Base-by-base conservation (phyloP, 139 green algal genomes). In the Axilococcus clingmanii region DNA sequence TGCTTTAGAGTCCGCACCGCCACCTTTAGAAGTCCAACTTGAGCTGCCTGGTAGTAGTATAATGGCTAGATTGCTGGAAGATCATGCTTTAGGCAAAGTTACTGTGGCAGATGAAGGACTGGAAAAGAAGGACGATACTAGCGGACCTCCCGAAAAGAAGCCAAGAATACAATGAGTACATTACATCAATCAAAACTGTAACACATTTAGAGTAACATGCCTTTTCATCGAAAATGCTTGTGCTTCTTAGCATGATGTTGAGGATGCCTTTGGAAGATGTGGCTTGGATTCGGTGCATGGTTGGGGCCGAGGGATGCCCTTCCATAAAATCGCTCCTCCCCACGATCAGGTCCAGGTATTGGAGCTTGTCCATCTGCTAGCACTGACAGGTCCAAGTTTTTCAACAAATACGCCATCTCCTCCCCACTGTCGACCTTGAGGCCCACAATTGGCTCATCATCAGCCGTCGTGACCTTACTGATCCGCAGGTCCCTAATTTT, bases 381-480 rank as follows among this genome's bases (percentile, higher is more conserved):
- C 15, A 15, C n/a, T 22, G 19, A 24, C 12, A 27, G 27, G 19
- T 22, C 16, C 28, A 63, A 20, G 5, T 32, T 15, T 7, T 63
- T 4, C 25, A 30, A 30, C 20, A 68, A 61, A 29, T 41, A 68
- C 4, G 55, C 22, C 29, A 68, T 40, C 33, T 68, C 59, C 24
- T 62, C 4, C 4, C 42, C 37, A 43, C 38, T 46, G 20, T 37
- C 31, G 24, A 25, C 41, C 40, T 47, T 30, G 30, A 68, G 47
- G 16, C 59, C 59, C 29, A 68, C 59, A 43, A 68, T 35, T 16
- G 59, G 59, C 11, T 48, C 32, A 24, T 50, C 59, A 29, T 61
- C 31, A 31, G 29, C 31, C 5, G 23, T 30, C 8, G 15, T 17
- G 16, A 40, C 49, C 37, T 30, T n/a, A 44, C 19, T 15, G 28